A percentile compares a stretch with the other conserved stretches of the same genome.
These are phyloP conservation scores for Irpex sp. DNA, from an alignment of 1,284 basidiomycete genomes.

Conservation along the genomic window DNA sequence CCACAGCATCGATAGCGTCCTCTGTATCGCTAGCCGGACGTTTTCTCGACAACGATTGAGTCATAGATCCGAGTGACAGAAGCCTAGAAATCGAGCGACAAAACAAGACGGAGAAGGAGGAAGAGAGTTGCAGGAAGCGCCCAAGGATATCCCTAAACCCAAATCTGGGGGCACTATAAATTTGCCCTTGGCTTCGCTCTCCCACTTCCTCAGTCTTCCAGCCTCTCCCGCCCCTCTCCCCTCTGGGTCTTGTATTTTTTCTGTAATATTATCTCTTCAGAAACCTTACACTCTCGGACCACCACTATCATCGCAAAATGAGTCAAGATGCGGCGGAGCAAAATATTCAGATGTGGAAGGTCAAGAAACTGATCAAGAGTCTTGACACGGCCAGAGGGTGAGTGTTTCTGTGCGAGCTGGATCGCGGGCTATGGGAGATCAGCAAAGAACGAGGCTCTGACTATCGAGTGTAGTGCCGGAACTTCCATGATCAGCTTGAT, in stretches of 20 bases:
- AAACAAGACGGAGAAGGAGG: background rate
- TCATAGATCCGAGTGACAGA: background rate
- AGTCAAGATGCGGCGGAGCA: constrained; percentile 77
- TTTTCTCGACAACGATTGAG: background rate
- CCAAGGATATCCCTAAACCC: background rate
- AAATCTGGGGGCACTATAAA: background rate
- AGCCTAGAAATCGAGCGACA: background rate
- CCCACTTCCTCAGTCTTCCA: constrained; percentile 1
- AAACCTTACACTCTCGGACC: background rate
- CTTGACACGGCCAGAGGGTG: constrained; percentile 89
- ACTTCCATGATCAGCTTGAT: constrained; percentile 99
- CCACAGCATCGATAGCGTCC: background rate
- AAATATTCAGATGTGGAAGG: constrained; percentile 94
- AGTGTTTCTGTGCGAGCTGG: constrained; percentile 19
- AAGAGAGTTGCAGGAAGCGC: background rate
- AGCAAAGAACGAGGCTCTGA: constrained; percentile 11
- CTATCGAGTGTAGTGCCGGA: constrained; percentile 60
- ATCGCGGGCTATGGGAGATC: constrained; percentile 1
- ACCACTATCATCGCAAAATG: constrained; percentile 43
- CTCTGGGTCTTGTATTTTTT: constrained; percentile 7
- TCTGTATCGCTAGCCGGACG: background rate
- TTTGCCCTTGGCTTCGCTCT: constrained; percentile 1
- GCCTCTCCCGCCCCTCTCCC: background rate
- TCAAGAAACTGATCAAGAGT: constrained; percentile 97
- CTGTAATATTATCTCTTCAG: background rate